A percentile compares a stretch with the other conserved stretches of the same genome.
These are phyloP conservation scores for Prunus fruticosa DNA, from an alignment of 306 rosid genomes.

Conservation along the genomic window DNA sequence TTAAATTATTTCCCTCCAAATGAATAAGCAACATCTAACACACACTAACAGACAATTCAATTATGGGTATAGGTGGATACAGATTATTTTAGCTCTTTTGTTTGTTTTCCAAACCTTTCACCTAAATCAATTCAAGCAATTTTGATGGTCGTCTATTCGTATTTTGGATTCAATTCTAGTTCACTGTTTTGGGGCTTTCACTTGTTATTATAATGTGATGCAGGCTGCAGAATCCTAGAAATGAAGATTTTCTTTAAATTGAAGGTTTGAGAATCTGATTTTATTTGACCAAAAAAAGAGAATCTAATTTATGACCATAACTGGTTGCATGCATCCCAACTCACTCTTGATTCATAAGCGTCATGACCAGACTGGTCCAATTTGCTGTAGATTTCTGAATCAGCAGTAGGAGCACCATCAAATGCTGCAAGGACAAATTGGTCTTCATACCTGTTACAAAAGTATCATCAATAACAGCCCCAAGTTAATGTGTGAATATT, in stretches of 20 bases:
- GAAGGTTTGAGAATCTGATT: not conserved
- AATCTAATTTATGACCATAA: constrained; percentile 1
- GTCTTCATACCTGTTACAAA: constrained; percentile 59
- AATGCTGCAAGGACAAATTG: constrained; percentile 76
- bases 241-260: not conserved
- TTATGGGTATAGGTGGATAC: not conserved
- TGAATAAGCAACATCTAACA: not conserved
- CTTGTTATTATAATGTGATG: not conserved
- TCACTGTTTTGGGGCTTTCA: not conserved
- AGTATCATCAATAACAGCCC: constrained; percentile 21
- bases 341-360: constrained; percentile 75
- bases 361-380: constrained; percentile 71
- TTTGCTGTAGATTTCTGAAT: constrained; percentile 72
- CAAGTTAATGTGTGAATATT: constrained; percentile 9
- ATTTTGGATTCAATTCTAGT: not conserved
- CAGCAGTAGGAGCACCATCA: constrained; percentile 94
- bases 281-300: not conserved
- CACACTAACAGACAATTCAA: not conserved
- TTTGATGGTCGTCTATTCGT: not conserved
- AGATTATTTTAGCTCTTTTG: not conserved
- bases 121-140: not conserved
- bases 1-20: not conserved
- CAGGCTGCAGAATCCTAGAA: not conserved
- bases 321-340: constrained; percentile 19
- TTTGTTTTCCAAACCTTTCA: not conserved